Evolutionary conservation across 805 yeast genomes (phyloP).

Genomic region (Saturnispora hagleri): DNA sequence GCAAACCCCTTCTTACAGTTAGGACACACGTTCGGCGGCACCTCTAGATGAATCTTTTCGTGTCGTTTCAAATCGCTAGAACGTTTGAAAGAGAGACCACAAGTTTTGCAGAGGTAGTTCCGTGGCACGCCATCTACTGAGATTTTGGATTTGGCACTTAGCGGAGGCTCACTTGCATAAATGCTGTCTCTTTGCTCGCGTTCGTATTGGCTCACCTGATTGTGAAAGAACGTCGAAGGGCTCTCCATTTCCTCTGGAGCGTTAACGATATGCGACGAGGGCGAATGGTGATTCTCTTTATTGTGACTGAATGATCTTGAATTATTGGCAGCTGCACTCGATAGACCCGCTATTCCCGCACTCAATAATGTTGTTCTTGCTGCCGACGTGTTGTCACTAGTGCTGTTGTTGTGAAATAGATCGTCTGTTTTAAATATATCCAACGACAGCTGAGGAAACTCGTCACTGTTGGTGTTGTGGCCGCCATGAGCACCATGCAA

Average conservation of each 20-base stretch:
- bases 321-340: background rate
- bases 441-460: background rate
- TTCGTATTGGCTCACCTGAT: background rate
- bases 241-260: background rate
- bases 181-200: background rate
- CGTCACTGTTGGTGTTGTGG: background rate
- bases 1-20: constrained; percentile 79
- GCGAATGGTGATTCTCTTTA: background rate
- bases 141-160: background rate
- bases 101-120: constrained; percentile 42
- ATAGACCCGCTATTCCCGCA: background rate
- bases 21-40: constrained; percentile 68
- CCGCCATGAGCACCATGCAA: background rate
- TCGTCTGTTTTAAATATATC: background rate
- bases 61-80: constrained; percentile 66
- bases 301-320: background rate
- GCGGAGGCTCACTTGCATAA: background rate
- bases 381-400: background rate
- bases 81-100: constrained; percentile 56
- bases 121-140: constrained; percentile 12
- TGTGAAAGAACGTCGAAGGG: background rate
- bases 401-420: background rate
- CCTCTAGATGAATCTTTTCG: constrained; percentile 62
- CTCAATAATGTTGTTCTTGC: background rate
- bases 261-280: background rate